phyloP scores from a whole-genome alignment of 2,329 filamentous ascomycete species.

The Penicillium hordei region DNA sequence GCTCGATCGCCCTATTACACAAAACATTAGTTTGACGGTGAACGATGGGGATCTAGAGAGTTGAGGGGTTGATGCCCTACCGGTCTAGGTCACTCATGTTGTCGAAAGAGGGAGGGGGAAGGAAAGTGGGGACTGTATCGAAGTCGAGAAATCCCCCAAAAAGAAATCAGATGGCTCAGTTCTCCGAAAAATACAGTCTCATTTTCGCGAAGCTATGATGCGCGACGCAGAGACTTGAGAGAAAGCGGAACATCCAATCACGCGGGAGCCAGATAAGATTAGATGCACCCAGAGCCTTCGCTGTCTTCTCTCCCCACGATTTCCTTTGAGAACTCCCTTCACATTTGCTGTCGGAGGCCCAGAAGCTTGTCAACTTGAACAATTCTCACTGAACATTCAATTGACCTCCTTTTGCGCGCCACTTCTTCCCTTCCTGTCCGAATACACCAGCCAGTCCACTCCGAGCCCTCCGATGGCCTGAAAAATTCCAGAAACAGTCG shows the following conservation, averaged over 20 bases:
- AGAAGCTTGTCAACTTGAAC: not conserved
- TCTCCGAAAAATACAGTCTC: constrained; percentile 15
- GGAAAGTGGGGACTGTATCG: constrained; percentile 10
- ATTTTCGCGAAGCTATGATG: constrained; percentile 23
- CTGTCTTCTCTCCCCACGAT: constrained; percentile 14
- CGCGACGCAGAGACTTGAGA: constrained; percentile 10
- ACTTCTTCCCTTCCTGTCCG: not conserved
- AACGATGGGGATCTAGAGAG: not conserved
- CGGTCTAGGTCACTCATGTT: constrained; percentile 91
- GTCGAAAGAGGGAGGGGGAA: constrained; percentile 15
- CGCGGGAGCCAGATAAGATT: constrained; percentile 38
- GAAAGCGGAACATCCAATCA: constrained; percentile 29
- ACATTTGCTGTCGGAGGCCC: not conserved
- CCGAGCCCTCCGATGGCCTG: constrained; percentile 22
- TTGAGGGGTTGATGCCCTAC: constrained; percentile 51
- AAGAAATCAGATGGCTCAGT: constrained; percentile 15
- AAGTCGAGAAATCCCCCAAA: constrained; percentile 11
- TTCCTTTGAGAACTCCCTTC: constrained; percentile 7
- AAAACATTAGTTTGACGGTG: constrained; percentile 15
- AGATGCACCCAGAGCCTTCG: constrained; percentile 36
- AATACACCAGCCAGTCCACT: not conserved
- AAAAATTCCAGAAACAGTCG: constrained; percentile 16
- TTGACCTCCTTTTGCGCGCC: constrained; percentile 9
- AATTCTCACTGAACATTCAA: constrained; percentile 7
- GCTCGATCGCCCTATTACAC: constrained; percentile 75